Conservation (phyloP, 116 monocot genomes). For the Dioscorea cayenensis region DNA sequence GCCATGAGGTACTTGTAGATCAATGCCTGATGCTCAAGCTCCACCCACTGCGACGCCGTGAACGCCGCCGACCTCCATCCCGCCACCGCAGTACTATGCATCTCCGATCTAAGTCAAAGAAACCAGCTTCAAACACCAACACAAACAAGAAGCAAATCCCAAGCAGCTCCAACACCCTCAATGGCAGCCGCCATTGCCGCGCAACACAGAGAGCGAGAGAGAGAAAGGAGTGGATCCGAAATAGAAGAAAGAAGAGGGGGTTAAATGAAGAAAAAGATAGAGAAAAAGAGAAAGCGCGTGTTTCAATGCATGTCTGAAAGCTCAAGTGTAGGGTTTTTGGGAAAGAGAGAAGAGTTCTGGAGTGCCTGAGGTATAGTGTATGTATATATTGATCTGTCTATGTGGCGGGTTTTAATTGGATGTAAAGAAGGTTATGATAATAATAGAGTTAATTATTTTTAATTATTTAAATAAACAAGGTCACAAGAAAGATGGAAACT, state of each 20-base stretch:
- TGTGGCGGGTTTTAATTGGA: too few species aligned
- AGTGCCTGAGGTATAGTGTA: too few species aligned
- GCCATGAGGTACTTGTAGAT: slow-evolving; percentile 78
- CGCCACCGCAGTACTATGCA: slow-evolving; percentile 1
- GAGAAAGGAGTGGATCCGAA: background rate
- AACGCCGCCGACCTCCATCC: slow-evolving; percentile 42
- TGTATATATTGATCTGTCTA: too few species aligned
- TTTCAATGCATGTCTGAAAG: background rate
- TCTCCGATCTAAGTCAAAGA: background rate
- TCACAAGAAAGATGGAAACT: too few species aligned
- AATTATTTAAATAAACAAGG: too few species aligned
- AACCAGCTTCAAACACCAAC: slow-evolving; percentile 8
- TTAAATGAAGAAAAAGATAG: background rate
- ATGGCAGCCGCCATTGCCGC: background rate
- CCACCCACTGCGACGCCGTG: slow-evolving; percentile 82
- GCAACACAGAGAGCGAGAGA: background rate
- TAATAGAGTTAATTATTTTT: too few species aligned
- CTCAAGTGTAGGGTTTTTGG: background rate
- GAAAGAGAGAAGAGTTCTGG: background rate
- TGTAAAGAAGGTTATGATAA: too few species aligned
- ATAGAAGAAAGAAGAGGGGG: background rate
- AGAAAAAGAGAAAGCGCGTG: too few species aligned
- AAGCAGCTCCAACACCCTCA: background rate
- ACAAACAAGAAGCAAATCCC: slow-evolving; percentile 17
- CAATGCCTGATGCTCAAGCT: slow-evolving; percentile 87